phyloP scores from a whole-genome alignment of 768 basidiomycete genomes.

The Neoboletus subvelutipes region DNA sequence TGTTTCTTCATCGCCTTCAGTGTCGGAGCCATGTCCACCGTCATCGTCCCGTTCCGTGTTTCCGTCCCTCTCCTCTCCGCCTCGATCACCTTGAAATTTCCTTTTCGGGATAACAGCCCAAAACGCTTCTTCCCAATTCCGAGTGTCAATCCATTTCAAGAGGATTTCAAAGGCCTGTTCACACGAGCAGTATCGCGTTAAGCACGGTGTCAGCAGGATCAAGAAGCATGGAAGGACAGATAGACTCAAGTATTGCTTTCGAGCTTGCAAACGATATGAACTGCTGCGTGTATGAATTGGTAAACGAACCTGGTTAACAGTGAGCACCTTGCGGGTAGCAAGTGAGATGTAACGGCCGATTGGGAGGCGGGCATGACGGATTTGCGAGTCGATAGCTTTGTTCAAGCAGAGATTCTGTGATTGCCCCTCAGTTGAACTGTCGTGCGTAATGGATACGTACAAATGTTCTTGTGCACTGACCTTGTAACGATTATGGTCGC shows the following conservation, averaged over 20 bases:
- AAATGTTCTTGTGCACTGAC: constrained; percentile 35
- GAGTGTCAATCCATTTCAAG: constrained; percentile 81
- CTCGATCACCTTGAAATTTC: constrained; percentile 62
- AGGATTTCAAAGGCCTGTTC: constrained; percentile 82
- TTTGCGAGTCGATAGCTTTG: constrained; percentile 71
- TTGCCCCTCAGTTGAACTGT: constrained; percentile 16
- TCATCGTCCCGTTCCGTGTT: not conserved
- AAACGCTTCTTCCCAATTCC: constrained; percentile 84
- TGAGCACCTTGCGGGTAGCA: constrained; percentile 91
- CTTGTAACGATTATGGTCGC: constrained; percentile 96
- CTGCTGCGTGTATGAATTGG: not conserved
- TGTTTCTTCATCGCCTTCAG: not conserved
- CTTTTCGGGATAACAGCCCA: constrained; percentile 88
- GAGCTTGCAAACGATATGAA: constrained; percentile 1
- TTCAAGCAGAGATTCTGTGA: constrained; percentile 82
- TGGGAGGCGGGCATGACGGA: constrained; percentile 87
- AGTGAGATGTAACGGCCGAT: constrained; percentile 90
- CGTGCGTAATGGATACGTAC: not conserved
- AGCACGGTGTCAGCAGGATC: constrained; percentile 3
- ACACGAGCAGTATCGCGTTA: constrained; percentile 1
- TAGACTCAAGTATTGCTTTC: not conserved
- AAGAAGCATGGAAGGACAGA: not conserved
- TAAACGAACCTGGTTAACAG: constrained; percentile 79
- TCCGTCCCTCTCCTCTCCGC: constrained; percentile 7
- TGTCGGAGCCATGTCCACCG: not conserved